Evolutionary conservation across 352 stramenopile species (phyloP).

Genomic region (Globisporangium lucens): DNA sequence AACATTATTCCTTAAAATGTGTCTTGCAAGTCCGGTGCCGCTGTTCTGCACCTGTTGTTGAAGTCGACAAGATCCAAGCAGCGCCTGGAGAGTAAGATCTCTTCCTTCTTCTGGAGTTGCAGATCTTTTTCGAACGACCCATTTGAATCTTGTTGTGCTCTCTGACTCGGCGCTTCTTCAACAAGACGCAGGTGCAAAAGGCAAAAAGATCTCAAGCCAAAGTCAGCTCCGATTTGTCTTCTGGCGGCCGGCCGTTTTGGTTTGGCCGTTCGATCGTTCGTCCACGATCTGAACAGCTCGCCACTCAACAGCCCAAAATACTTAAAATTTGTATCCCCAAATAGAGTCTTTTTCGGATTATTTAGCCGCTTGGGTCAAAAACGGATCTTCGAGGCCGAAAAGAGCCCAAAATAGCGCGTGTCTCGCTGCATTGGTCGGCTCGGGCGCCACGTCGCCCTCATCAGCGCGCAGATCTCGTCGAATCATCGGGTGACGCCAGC

Average conservation of each 20-base stretch:
- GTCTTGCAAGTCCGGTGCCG: background rate
- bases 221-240: conserved; percentile 1
- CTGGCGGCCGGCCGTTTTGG: background rate
- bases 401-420: conserved; percentile 5
- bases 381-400: background rate
- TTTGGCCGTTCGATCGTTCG: background rate
- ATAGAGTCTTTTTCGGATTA: background rate
- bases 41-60: no score
- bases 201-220: background rate
- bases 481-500: background rate
- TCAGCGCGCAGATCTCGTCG: background rate
- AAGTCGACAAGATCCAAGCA: background rate
- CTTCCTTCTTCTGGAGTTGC: background rate
- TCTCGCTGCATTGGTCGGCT: background rate
- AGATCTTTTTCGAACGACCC: background rate
- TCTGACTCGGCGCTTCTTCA: background rate
- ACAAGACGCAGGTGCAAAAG: background rate
- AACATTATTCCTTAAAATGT: background rate
- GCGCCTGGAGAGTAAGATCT: background rate
- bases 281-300: background rate
- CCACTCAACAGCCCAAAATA: background rate
- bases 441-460: background rate
- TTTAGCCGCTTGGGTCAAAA: background rate
- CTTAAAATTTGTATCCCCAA: background rate
- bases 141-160: background rate